Percentiles rank a stretch among this genome's conserved stretches.
phyloP scores from a whole-genome alignment of 2,329 filamentous ascomycete species.

The Nannizziopsis barbatae region DNA sequence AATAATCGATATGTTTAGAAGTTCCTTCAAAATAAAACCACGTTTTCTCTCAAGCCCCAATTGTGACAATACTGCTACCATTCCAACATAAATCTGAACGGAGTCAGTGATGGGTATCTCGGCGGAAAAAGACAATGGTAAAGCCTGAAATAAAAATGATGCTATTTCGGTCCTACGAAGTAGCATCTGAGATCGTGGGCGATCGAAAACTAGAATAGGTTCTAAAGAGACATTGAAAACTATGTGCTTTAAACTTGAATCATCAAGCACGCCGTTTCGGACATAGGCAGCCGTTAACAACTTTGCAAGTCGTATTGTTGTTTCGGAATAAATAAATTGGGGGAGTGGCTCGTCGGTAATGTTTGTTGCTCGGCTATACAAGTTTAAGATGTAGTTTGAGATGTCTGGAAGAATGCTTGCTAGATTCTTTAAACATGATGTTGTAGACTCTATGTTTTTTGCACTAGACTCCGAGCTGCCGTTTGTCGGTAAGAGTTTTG shows the following conservation, averaged over 20 bases:
- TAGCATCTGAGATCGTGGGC: conserved; percentile 34
- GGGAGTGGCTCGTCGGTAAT: conserved; percentile 45
- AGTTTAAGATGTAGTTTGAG: conserved; percentile 44
- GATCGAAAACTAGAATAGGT: conserved; percentile 25
- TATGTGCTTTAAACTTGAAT: conserved; percentile 47
- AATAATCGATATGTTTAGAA: conserved; percentile 70
- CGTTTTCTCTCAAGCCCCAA: conserved; percentile 80
- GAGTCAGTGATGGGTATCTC: conserved; percentile 64
- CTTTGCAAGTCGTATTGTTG: conserved; percentile 45
- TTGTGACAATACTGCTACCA: conserved; percentile 70
- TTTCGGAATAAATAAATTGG: conserved; percentile 46
- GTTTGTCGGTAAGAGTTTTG: conserved; percentile 33
- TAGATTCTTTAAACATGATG: conserved; percentile 39
- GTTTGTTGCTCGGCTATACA: conserved; percentile 44
- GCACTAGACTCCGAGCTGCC: conserved; percentile 17
- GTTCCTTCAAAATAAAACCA: conserved; percentile 74
- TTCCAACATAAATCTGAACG: conserved; percentile 68
- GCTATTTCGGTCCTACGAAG: conserved; percentile 52
- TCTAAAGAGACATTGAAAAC: conserved; percentile 42
- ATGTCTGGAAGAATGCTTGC: conserved; percentile 46
- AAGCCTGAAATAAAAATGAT: conserved; percentile 55
- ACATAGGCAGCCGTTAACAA: conserved; percentile 42
- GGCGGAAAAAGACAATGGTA: conserved; percentile 50
- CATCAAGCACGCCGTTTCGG: conserved; percentile 41
- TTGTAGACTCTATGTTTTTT: conserved; percentile 27